Evolutionary conservation across 805 yeast species (phyloP).

Genomic region (Cyberlindnera xylosilytica): DNA sequence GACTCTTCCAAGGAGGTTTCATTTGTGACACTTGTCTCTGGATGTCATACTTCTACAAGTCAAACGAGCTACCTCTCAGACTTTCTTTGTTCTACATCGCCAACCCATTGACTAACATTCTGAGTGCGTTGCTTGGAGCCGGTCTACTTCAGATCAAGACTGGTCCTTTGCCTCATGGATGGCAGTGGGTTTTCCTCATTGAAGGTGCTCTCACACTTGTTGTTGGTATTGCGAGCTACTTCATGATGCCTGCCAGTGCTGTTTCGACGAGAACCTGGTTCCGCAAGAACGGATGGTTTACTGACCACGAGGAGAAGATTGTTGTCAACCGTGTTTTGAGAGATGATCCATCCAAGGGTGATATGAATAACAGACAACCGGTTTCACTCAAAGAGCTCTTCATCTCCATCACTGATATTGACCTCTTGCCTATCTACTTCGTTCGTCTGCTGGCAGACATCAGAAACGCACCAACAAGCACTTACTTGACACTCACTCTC

Average conservation of each 20-base stretch:
- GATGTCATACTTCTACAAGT: slow-evolving; percentile 64
- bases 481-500: slow-evolving; percentile 48
- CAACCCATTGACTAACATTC: slow-evolving; percentile 43
- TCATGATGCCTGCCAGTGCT: slow-evolving; percentile 54
- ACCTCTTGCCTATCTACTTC: slow-evolving; percentile 53
- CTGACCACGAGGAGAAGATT: slow-evolving; percentile 53
- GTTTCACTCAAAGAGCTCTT: slow-evolving; percentile 38
- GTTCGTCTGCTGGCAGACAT: slow-evolving; percentile 42
- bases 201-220: slow-evolving; percentile 57
- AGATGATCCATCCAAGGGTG: slow-evolving; percentile 65
- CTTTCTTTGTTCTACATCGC: slow-evolving; percentile 61
- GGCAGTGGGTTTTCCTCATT: slow-evolving; percentile 66
- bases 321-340: slow-evolving; percentile 55
- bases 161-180: slow-evolving; percentile 45
- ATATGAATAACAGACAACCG: slow-evolving; percentile 60
- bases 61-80: slow-evolving; percentile 54
- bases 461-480: slow-evolving; percentile 34
- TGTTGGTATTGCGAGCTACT: slow-evolving; percentile 47
- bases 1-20: slow-evolving; percentile 65
- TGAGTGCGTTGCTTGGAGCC: slow-evolving; percentile 47
- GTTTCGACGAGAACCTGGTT: slow-evolving; percentile 49
- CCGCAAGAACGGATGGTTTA: slow-evolving; percentile 49
- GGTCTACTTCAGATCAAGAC: slow-evolving; percentile 54
- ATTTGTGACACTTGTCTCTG: slow-evolving; percentile 63
- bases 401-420: slow-evolving; percentile 44